phyloP scores from a whole-genome alignment of 495 filamentous ascomycete genomes.

The Lophiostoma macrostomum region DNA sequence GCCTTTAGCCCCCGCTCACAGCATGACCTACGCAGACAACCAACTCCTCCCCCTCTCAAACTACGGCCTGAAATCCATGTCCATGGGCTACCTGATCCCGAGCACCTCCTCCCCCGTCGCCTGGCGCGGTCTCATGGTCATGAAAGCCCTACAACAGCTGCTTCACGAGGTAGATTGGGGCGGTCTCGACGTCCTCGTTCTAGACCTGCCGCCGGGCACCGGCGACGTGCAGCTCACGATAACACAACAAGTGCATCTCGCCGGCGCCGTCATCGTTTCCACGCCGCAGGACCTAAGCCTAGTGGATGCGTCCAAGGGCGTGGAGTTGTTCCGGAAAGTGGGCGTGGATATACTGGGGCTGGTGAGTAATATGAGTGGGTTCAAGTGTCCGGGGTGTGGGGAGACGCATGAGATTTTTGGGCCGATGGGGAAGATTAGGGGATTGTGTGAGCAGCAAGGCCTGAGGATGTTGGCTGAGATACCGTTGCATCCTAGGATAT shows the following conservation, averaged over 20 bases:
- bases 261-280: constrained; percentile 86
- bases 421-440: constrained; percentile 45
- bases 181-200: constrained; percentile 73
- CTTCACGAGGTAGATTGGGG: constrained; percentile 93
- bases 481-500: constrained; percentile 81
- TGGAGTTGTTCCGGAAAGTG: constrained; percentile 87
- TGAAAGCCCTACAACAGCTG: constrained; percentile 94
- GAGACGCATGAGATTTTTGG: constrained; percentile 79
- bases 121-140: constrained; percentile 96
- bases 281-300: constrained; percentile 91
- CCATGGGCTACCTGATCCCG: constrained; percentile 88
- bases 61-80: constrained; percentile 96
- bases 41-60: constrained; percentile 85
- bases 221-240: constrained; percentile 93
- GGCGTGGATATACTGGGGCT: constrained; percentile 79
- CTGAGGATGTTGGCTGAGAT: constrained; percentile 84
- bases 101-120: constrained; percentile 73
- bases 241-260: constrained; percentile 81
- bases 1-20: not conserved
- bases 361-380: constrained; percentile 93
- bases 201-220: constrained; percentile 92
- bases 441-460: constrained; percentile 60
- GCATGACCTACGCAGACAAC: constrained; percentile 53
- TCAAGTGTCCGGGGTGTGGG: constrained; percentile 74
- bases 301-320: constrained; percentile 82